phyloP scores from a whole-genome alignment of 106 monocot genomes.

The Ottelia alismoides region DNA sequence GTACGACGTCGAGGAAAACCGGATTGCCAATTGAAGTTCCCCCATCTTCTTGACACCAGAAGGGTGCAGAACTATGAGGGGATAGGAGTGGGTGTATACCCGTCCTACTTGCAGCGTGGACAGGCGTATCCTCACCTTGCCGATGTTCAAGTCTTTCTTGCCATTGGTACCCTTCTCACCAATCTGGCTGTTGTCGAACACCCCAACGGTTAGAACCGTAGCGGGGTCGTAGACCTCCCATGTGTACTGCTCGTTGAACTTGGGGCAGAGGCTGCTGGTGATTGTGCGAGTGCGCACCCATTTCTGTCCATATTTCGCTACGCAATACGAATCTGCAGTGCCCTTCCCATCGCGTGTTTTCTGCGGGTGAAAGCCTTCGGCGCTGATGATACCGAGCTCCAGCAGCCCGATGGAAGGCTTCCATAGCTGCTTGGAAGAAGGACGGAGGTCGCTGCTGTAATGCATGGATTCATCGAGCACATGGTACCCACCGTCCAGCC shows the following conservation, averaged over 20 bases:
- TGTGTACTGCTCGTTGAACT: conserved; percentile 18
- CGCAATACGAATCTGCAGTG: conserved; percentile 9
- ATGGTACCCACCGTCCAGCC: conserved; percentile 14
- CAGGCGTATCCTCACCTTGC: conserved; percentile 65
- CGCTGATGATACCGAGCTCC: conserved; percentile 10
- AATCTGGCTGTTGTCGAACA: conserved; percentile 14
- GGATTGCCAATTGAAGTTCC: conserved; percentile 64
- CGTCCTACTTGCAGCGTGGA: conserved; percentile 57
- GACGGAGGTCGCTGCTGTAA: conserved; percentile 15
- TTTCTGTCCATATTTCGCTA: conserved; percentile 15
- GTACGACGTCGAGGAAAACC: conserved; percentile 44
- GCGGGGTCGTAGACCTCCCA: conserved; percentile 13
- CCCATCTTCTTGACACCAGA: conserved; percentile 88
- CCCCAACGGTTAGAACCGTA: conserved; percentile 11
- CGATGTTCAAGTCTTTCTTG: conserved; percentile 30
- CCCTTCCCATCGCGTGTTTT: conserved; percentile 11
- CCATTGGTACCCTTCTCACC: neutral
- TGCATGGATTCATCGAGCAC: conserved; percentile 12
- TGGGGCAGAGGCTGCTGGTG: conserved; percentile 3
- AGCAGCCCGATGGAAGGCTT: conserved; percentile 5
- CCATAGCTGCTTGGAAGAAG: conserved; percentile 10
- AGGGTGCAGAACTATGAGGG: conserved; percentile 51
- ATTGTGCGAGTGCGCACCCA: conserved; percentile 14
- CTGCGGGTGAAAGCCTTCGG: conserved; percentile 7
- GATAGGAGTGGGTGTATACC: conserved; percentile 72